These are phyloP conservation scores for Solanum microdontum DNA, from an alignment of 257 asterid species.

Conservation along the genomic window DNA sequence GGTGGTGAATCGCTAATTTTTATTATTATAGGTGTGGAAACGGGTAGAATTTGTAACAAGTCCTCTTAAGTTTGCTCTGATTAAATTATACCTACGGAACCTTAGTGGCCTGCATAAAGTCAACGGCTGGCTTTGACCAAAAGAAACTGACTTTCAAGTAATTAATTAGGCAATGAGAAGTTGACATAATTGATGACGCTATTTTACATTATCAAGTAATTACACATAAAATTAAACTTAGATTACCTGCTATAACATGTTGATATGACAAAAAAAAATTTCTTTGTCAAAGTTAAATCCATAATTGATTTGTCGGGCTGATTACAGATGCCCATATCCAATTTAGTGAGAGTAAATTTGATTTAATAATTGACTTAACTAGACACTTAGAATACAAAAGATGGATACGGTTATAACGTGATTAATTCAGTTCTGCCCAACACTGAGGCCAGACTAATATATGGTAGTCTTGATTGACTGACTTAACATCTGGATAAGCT, in stretches of 20 bases:
- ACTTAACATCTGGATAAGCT: not conserved
- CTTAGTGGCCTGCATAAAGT: not conserved
- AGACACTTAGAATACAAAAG: not conserved
- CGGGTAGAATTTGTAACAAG: not conserved
- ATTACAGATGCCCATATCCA: not conserved
- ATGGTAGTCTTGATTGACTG: constrained; percentile 1
- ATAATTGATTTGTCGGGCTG: not conserved
- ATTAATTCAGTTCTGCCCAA: not conserved
- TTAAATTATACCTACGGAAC: not conserved
- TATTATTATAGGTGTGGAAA: not conserved
- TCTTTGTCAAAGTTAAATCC: not conserved
- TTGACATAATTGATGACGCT: not conserved
- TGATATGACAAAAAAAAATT: not conserved
- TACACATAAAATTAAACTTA: not conserved
- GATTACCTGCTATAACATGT: not conserved
- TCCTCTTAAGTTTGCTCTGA: not conserved
- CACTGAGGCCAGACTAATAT: not conserved
- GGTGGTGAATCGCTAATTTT: not conserved
- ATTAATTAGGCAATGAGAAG: not conserved
- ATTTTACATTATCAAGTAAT: not conserved
- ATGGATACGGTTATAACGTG: not conserved
- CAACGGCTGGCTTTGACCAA: not conserved
- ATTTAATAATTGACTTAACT: not conserved
- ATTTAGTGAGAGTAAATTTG: not conserved
- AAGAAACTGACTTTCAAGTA: not conserved